phyloP scores from a whole-genome alignment of 305 asterid genomes.

The Petunia hybrid region DNA sequence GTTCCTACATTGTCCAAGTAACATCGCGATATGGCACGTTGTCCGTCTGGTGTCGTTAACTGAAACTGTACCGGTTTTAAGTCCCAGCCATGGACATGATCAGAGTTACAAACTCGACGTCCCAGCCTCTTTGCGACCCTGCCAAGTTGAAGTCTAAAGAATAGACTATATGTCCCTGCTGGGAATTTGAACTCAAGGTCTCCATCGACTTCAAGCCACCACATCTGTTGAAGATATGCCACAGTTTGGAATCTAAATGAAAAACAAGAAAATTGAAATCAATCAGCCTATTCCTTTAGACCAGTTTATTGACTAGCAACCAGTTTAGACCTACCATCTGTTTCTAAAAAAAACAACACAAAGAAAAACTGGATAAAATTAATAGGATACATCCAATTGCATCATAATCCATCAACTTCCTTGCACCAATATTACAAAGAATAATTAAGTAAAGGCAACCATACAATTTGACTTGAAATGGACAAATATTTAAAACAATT shows the following conservation, averaged over 20 bases:
- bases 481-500: too few relatives aligned
- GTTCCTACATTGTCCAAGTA: conserved; percentile 61
- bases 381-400: too few relatives aligned
- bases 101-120: conserved; percentile 52
- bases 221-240: conserved; percentile 86
- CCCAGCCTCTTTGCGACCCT: conserved; percentile 51
- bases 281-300: not conserved
- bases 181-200: conserved; percentile 76
- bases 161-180: conserved; percentile 69
- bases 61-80: conserved; percentile 70
- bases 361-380: not conserved
- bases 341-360: not conserved
- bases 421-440: too few relatives aligned
- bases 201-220: conserved; percentile 93
- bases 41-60: conserved; percentile 65
- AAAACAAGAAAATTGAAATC: not conserved
- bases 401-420: too few relatives aligned
- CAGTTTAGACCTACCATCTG: too few relatives aligned
- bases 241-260: conserved; percentile 64
- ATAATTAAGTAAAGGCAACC: too few relatives aligned
- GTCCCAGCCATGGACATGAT: conserved; percentile 85
- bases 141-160: conserved; percentile 79
- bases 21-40: conserved; percentile 53
- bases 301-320: not conserved
- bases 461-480: too few relatives aligned